Base-by-base conservation (phyloP, 345 rosid genomes). In the Alliaria petiolata region DNA sequence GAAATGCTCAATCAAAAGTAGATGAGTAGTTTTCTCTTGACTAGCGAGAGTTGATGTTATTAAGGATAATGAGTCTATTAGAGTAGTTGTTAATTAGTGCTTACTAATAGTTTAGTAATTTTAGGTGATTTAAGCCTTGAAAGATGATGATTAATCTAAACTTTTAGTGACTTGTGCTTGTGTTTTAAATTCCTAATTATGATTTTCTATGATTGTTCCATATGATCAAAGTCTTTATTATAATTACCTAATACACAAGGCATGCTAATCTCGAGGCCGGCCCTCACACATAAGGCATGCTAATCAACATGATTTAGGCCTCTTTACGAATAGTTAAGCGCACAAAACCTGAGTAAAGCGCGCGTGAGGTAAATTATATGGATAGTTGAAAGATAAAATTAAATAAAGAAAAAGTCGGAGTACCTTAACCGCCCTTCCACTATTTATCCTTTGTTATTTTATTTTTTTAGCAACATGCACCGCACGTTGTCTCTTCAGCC, bases 401-500 rank as follows among this genome's bases (percentile, higher is more conserved):
- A 57, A 58, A 47, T 38, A 36, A 47, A 47, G 16, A 40, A 60
- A 20, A 49, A 39, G 51, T 49, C 36, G 35, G n/a, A 16, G 13
- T 16, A 62, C 17, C 44, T 62, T 38, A 63, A 76, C 71, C 71
- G 67, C 30, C 79, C 71, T 30, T 31, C 45, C 49, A 69, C 11
- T 42, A 35, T 65, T 22, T 25, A 34, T 19, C 11, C 16, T 28
- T 31, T 36, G 17, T 34, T 8, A 25, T 22, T 16, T 16, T 15
- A 12, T 16, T 43, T n/a, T n/a, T n/a, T 0, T 16, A 2, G 61
- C 50, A 8, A 63, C 79, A 69, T 76, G 79, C 71, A 63, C 40
- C 54, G 75, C 79, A 76, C 79, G 79, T 69, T 55, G 70, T 69
- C 62, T 30, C 58, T 28, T 7, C 12, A 55, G 71, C 75, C 71